Evolutionary conservation across 2,329 filamentous ascomycete genomes (phyloP), one percentile per base, ranked within the genome.

Genomic region (Phialocephala sp.): DNA sequence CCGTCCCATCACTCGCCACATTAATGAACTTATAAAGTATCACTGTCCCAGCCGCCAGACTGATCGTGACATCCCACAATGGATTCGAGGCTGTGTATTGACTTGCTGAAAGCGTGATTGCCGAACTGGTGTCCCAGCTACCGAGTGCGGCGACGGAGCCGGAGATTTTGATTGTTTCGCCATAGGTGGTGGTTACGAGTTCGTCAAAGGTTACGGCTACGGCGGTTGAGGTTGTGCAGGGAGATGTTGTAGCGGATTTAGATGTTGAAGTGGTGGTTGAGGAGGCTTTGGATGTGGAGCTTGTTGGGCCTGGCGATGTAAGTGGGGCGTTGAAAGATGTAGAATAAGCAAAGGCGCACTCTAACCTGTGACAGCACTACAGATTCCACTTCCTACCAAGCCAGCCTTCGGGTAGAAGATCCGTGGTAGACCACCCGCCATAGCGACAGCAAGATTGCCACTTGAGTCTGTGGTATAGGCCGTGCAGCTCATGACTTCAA

Each of bases 11-110:
- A 1, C 77, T 73, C 65, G 81, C 80, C 47, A 89, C 82, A 59
- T 85, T 84, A 71, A 92, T 84, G 74, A 87, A 93, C 79, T 92
- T 92, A 76, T 91, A 92, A 78, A 87, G 73, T 45, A 92, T 79
- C 3, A 76, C 77, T 58, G 81, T 80, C 2, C 89, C 89, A 0
- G 86, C 80, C 0, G 80, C 76, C 14, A 93, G 76, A 1, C 77
- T 79, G 36, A 92, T 74, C 0, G 83, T 84, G 0, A 77, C 81
- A 57, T 79, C 82, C 91, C 90, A 93, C 8, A 90, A 69, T 0
- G 85, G 87, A 71, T 89, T 86, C 39, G 75, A 78, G 2, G 78
- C 70, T 0, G 86, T 89, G 74, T 92, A 93, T 22, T 80, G 72
- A 15, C 78, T 79, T 2, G 89, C 86, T 54, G 81, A 84, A 24